Evolutionary conservation across 768 basidiomycete species (phyloP).

Genomic region (Tylopilus subfusipes): DNA sequence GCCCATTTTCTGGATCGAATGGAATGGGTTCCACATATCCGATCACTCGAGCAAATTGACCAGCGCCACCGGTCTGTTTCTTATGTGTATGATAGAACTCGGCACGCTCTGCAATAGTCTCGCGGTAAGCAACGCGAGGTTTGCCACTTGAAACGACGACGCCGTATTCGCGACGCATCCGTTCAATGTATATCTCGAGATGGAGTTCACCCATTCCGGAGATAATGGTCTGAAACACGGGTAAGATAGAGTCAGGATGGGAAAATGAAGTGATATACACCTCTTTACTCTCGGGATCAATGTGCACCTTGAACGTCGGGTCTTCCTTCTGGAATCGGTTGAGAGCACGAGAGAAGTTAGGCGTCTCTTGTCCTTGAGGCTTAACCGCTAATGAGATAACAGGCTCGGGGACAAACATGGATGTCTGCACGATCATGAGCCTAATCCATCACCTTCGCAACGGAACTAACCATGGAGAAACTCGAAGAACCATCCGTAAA

Average conservation of each 20-base stretch:
- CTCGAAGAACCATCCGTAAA: constrained; percentile 91
- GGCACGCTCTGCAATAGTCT: constrained; percentile 81
- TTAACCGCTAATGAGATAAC: constrained; percentile 96
- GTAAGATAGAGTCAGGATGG: neutral
- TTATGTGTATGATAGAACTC: constrained; percentile 92
- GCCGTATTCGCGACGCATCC: constrained; percentile 97
- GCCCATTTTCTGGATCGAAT: constrained; percentile 68
- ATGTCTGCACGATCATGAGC: constrained; percentile 54
- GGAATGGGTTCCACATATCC: constrained; percentile 91
- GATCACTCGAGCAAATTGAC: constrained; percentile 91
- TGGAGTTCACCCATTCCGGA: constrained; percentile 99
- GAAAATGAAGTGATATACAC: constrained; percentile 34
- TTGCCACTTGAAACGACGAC: constrained; percentile 92
- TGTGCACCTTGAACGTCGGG: constrained; percentile 96
- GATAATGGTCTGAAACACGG: constrained; percentile 79
- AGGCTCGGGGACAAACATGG: constrained; percentile 98
- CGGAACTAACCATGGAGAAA: constrained; percentile 79
- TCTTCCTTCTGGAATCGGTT: constrained; percentile 99
- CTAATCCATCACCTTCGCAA: neutral
- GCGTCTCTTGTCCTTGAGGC: constrained; percentile 86
- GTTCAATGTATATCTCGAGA: constrained; percentile 97
- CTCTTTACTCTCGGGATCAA: constrained; percentile 93
- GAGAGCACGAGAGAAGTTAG: constrained; percentile 94
- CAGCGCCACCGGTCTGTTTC: constrained; percentile 97
- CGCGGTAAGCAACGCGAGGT: constrained; percentile 94